A percentile compares a stretch with the other conserved stretches of the same genome.
Conservation (phyloP, 139 green algal species). For the Marvania coccoides region DNA sequence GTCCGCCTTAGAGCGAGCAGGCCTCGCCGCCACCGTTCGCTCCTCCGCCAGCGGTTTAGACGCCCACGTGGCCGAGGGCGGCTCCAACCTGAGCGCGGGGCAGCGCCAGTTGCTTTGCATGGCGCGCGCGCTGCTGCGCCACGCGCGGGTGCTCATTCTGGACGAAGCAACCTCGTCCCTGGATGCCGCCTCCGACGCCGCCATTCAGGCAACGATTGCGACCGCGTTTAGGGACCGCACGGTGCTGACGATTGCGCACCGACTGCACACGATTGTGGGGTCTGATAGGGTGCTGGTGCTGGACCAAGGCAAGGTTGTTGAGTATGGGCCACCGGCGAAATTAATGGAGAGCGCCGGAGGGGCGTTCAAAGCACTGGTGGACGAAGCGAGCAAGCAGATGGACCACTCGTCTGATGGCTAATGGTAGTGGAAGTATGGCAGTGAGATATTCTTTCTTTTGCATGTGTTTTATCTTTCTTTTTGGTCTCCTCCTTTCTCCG, state of each 20-base stretch:
- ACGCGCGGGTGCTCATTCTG: constrained; percentile 53
- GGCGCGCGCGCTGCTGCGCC: constrained; percentile 75
- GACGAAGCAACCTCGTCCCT: constrained; percentile 84
- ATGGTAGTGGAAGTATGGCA: not conserved
- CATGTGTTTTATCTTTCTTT: too few relatives aligned
- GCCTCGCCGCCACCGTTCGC: constrained; percentile 20
- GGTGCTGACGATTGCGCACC: constrained; percentile 58
- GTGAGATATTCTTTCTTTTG: too few relatives aligned
- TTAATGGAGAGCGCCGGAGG: not conserved
- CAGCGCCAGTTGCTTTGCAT: constrained; percentile 92
- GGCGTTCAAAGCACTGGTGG: constrained; percentile 6
- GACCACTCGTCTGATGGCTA: not conserved
- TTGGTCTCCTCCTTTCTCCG: too few relatives aligned
- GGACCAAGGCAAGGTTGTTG: constrained; percentile 8
- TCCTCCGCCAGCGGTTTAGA: constrained; percentile 28
- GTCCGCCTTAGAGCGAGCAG: constrained; percentile 26
- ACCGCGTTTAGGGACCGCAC: constrained; percentile 44
- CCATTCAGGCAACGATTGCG: constrained; percentile 40
- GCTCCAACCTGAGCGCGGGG: constrained; percentile 77
- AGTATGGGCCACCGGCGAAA: not conserved
- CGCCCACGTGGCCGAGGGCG: constrained; percentile 68
- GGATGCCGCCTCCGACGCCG: constrained; percentile 14
- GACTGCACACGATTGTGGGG: constrained; percentile 33
- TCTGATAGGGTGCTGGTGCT: constrained; percentile 29
- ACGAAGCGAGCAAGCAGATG: not conserved